A percentile compares a stretch with the other conserved stretches of the same genome.
Conservation (phyloP, 2,329 filamentous ascomycete genomes). For the Canariomyces notabilis region DNA sequence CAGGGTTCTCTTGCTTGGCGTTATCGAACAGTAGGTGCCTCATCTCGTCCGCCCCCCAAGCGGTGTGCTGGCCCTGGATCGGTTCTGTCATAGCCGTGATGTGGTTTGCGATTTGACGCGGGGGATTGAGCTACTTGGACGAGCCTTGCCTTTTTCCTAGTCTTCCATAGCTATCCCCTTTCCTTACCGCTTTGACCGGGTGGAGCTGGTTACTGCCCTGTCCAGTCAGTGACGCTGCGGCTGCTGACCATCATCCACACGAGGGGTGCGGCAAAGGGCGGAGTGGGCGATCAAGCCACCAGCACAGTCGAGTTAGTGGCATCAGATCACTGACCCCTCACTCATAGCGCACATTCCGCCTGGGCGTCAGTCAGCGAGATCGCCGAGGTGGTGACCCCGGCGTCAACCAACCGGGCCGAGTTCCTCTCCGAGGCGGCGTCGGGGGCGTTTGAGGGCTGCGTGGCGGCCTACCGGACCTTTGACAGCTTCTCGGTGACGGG, state of each 20-base stretch:
- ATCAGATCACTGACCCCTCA: conserved; percentile 4
- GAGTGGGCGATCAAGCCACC: too few relatives aligned
- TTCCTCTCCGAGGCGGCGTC: conserved; percentile 65
- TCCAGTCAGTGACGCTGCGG: too few relatives aligned
- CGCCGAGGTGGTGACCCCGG: conserved; percentile 61
- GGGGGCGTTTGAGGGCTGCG: conserved; percentile 60
- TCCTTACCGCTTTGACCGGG: too few relatives aligned
- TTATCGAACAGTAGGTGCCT: conserved; percentile 55
- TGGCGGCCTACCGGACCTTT: conserved; percentile 68
- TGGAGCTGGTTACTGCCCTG: too few relatives aligned
- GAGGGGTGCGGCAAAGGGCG: too few relatives aligned
- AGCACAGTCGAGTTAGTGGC: too few relatives aligned
- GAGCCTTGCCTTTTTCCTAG: too few relatives aligned
- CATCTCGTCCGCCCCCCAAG: background rate
- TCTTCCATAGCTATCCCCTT: too few relatives aligned
- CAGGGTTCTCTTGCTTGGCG: conserved; percentile 59
- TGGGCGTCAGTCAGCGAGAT: conserved; percentile 58
- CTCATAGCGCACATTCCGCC: conserved; percentile 54
- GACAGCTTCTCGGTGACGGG: conserved; percentile 61
- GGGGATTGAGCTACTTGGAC: too few relatives aligned
- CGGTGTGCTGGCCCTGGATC: background rate
- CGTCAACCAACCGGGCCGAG: conserved; percentile 55
- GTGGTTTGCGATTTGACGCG: too few relatives aligned
- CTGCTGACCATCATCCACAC: too few relatives aligned
- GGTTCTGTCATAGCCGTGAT: background rate